Evolutionary conservation across 768 basidiomycete species (phyloP), one percentile per base, ranked within the genome.

Genomic region (Suillus variegatus): DNA sequence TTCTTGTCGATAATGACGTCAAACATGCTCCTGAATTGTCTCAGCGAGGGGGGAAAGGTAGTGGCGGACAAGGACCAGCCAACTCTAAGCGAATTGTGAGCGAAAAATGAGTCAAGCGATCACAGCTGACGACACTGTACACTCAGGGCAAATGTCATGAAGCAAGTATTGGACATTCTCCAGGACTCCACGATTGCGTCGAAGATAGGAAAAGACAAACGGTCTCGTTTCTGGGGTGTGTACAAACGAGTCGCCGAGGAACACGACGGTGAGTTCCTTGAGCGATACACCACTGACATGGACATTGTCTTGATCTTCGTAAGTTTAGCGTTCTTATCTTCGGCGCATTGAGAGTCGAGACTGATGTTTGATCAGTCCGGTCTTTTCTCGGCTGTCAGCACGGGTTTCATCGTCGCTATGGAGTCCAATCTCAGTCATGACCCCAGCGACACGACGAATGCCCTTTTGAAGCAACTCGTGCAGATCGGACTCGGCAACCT

Each of bases 261-360:
- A 47, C 67, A 69, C 46, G 67, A 73, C 60, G 46, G 44, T 28
- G 66, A 70, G 38, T 65, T 70, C 22, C 38, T 70, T 1, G 67
- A 73, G 8, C 61, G 65, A 35, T 70, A 66, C 58, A 66, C 46
- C 10, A 52, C 64, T 28, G 66, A 67, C 36, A 64, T 72, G 51
- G 68, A 72, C 58, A 64, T 68, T 6, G 60, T 71, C 20, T 49
- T 73, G 4, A 60, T 73, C 60, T 73, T 73, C 51, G 72, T 73
- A 60, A 20, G 72, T 61, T 10, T 32, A 2, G 8, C 2, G 1
- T 28, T 8, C 25, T 32, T 22, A 28, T 52, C 3, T 8, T 52
- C 6, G 8, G 28, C 16, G 10, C 20, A 43, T 25, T 5, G 28
- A 28, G 25, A 25, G 25, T 25, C 25, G 16, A 60, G n/a, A 25